Evolutionary conservation across 805 yeast genomes (phyloP), one percentile per base, ranked within the genome.

Genomic region (Monosporozyma aerobia): DNA sequence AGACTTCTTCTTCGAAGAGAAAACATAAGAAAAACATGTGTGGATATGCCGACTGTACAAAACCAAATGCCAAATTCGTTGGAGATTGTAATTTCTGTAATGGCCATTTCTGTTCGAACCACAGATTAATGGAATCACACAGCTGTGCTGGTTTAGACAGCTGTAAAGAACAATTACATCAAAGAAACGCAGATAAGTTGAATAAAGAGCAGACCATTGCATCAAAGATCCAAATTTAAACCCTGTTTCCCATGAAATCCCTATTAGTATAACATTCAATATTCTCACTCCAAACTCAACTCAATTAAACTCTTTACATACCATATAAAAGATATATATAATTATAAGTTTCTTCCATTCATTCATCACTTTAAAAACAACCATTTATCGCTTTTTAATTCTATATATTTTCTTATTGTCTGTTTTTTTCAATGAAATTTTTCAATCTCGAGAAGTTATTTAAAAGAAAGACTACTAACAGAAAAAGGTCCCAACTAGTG

Each of bases 81-180:
- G 97, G 97, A 48, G 90, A 84, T 66, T 89, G 97, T 68, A 78
- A 82, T 51, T 85, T 83, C 64, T 89, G 97, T 68, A 79, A 80
- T 48, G 95, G 95, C 46, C 85, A 83, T 63, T 89, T 81, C 68
- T 89, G 97, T 69, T 84, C 92, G 33, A 85, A 85, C 62, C 97
- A 89, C 71, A 78, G 97, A 53, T 74, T 89, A 52, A 74, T 90
- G 71, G 97, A 89, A 69, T 89, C 83, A 68, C 97, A 89, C 70
- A 67, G 76, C 54, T 89, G 97, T 66, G 74, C 77, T 53, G 95
- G 94, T 6, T 76, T 89, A 54, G 85, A 83, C 63, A 77, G 73
- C 57, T 88, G 95, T 73, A 87, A 87, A 73, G 90, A 88, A 61
- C 81, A 78, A 61, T 81, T 88, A 59, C 95, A 87, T 62, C 90